Base-by-base conservation (phyloP, 2,329 filamentous ascomycete species). In the Myriosclerotinia duriaeana region DNA sequence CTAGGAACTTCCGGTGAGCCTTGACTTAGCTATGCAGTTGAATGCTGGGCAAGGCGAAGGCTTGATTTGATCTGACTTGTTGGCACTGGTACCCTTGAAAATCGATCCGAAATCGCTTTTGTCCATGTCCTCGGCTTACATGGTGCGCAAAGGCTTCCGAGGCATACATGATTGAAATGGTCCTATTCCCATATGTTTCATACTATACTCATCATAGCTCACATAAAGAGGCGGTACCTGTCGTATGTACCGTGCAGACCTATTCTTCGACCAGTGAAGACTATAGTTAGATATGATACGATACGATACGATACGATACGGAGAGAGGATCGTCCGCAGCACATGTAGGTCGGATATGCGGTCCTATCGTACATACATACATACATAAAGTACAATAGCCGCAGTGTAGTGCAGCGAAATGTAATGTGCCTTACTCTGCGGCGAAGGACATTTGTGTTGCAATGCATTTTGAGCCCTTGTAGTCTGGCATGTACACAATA, bases 271-370 rank as follows among this genome's bases (percentile, higher is more conserved):
- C 55, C 38, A 30, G 17, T 46, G 55, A 40, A 22, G 55, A 40
- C 55, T 46, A 34, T 34, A 59, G 20, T 48, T 26, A 30, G n/a
- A 40, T 52, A 62, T n/a, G 22, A 62, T 40, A 62, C 54, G 38
- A 54, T 7, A 40, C n/a, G 38, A 54, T 7, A 40, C n/a, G n/a
- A 40, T 53, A 44, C 56, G 20, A 50, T 48, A 60, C 42, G n/a
- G n/a, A 48, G 34, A 48, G 9, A 54, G 53, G 53, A 50, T 38
- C 56, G 42, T 50, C 56, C 56, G 42, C 56, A 50, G 44, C 30
- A 60, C 48, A 60, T 50, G 56, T 60, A 50, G 56, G 56, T 60
- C 56, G 38, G 56, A 60, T 50, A 60, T 62, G 48, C n/a, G 48
- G 48, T 62, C 44, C 46, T 53, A 52, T 62, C 59, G 48, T 62